Base-by-base conservation (phyloP, 306 rosid genomes). In the Trichosanthes cucumerina region DNA sequence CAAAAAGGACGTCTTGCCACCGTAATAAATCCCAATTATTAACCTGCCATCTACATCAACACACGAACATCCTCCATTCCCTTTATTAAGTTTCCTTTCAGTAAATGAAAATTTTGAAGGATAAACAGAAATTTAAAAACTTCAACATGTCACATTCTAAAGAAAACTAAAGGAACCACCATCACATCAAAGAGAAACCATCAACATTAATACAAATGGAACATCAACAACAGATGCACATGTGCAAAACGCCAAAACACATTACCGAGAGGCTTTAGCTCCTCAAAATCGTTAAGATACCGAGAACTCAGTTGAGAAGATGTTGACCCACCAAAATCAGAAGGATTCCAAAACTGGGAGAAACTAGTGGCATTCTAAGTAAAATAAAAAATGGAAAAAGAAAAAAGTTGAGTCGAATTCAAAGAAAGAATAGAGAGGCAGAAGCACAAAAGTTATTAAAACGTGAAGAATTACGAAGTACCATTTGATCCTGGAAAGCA, bases 231-330 rank as follows among this genome's bases (percentile, higher is more conserved):
- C 11, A 23, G 33, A 70, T 43, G 76, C 76, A 70, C 56, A 38
- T 38, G 71, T 64, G 76, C 43, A 24, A 26, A 75, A 81, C 43
- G 5, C 11, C 15, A 70, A 73, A 63, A 70, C 71, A 41, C 36
- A 80, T 50, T 92, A 94, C 98, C 98, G 44, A 94, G 95, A 75
- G 97, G 79, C 21, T 78, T 88, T 85, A 92, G 89, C 91, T 90
- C 97, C 90, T 94, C 98, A 83, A 94, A 94, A 86, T 94, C 98
- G 87, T 85, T 92, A 80, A 92, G 86, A 88, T 92, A 94, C 53
- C 98, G 89, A 84, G 98, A 94, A 84, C 89, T 89, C 23, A 76
- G 87, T 44, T 85, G 85, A 81, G 88, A 81, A 77, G 91, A 79
- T 71, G 82, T 81, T 76, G 93, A 83, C 79, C 86, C 89, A 70